Percentiles rank a stretch among this genome's conserved stretches.
phyloP scores from a whole-genome alignment of 345 rosid species.

The Hirschfeldia incana region DNA sequence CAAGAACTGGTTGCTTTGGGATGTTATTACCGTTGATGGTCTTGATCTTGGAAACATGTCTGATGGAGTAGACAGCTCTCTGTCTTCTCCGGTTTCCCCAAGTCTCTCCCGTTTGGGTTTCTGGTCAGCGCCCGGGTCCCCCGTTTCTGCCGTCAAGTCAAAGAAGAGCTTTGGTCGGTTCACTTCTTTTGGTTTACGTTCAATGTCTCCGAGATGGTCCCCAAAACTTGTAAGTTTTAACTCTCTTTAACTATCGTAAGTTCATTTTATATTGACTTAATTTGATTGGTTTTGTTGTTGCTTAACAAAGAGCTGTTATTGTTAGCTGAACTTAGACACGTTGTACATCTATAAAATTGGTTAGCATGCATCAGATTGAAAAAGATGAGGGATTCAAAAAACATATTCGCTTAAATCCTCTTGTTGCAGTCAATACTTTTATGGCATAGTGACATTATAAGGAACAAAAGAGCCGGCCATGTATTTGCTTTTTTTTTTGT shows the following conservation, averaged over 20 bases:
- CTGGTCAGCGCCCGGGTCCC: slow-evolving; percentile 48
- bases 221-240: slow-evolving; percentile 51
- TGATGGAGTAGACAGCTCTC: slow-evolving; percentile 48
- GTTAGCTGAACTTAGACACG: slow-evolving; percentile 16
- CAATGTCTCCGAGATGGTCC: slow-evolving; percentile 45
- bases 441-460: neutral
- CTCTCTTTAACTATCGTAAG: slow-evolving; percentile 18
- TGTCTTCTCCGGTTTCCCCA: slow-evolving; percentile 64
- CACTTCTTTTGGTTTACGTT: slow-evolving; percentile 40
- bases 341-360: neutral
- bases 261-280: slow-evolving; percentile 9
- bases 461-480: neutral
- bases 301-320: neutral
- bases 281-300: slow-evolving; percentile 4
- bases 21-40: slow-evolving; percentile 51
- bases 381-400: neutral
- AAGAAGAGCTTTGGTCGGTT: slow-evolving; percentile 43
- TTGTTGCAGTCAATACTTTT: neutral
- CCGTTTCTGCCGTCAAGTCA: slow-evolving; percentile 33
- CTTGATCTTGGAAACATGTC: slow-evolving; percentile 44
- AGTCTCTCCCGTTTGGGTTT: slow-evolving; percentile 12
- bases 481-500: too few relatives aligned
- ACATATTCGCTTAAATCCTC: too few relatives aligned
- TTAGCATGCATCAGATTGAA: slow-evolving; percentile 15
- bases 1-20: slow-evolving; percentile 79